A percentile compares a stretch with the other conserved stretches of the same genome.
These are phyloP conservation scores for Thalassiosira hispida DNA, from an alignment of 352 stramenopile genomes.

Conservation along the genomic window DNA sequence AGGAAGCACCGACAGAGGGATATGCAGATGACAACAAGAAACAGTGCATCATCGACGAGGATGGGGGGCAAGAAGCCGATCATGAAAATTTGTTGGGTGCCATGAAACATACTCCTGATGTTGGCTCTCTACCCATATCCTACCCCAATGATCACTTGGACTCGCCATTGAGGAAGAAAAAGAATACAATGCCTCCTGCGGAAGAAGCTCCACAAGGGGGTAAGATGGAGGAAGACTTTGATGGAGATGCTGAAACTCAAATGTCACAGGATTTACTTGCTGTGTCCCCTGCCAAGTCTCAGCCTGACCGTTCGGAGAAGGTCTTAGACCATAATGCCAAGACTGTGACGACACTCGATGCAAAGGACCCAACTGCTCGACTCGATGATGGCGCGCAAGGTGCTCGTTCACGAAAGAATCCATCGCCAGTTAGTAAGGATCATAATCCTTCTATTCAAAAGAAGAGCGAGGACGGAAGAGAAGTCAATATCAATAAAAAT, in stretches of 20 bases:
- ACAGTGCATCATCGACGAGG: conserved; percentile 13
- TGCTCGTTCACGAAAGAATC: background rate
- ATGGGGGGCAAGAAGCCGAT: background rate
- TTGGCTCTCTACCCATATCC: conserved; percentile 35
- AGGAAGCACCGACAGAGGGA: no score
- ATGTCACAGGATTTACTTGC: conserved; percentile 53
- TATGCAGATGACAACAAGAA: background rate
- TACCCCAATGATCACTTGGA: conserved; percentile 50
- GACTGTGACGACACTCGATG: background rate
- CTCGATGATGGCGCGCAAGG: background rate
- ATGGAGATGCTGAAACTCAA: conserved; percentile 28
- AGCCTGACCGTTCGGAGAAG: background rate
- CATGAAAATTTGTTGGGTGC: conserved; percentile 5
- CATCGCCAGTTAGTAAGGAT: conserved; percentile 1
- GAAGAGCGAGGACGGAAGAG: background rate
- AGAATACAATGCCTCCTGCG: background rate
- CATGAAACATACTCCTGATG: conserved; percentile 54
- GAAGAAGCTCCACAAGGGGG: background rate
- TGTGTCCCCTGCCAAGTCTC: conserved; percentile 15
- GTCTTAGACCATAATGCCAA: background rate
- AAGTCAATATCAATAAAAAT: background rate
- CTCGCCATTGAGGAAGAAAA: conserved; percentile 2
- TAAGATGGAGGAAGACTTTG: conserved; percentile 17
- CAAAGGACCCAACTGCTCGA: background rate
- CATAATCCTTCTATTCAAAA: background rate